Conservation (phyloP, 495 filamentous ascomycete genomes). For the Neurospora tetraspora region DNA sequence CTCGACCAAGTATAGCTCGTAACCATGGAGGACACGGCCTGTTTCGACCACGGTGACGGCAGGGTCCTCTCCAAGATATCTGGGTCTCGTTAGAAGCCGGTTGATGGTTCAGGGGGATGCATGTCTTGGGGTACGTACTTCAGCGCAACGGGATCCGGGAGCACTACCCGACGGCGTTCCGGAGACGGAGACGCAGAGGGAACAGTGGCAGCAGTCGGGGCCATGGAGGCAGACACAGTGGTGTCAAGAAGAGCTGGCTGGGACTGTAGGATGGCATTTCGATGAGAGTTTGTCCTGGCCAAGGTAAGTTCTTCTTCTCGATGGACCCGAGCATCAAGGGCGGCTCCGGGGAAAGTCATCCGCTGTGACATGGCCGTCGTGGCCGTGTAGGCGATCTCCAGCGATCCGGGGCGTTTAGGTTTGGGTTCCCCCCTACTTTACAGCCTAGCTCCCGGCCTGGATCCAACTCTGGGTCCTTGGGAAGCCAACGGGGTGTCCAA, state of each 20-base stretch:
- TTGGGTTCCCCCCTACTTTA: background rate
- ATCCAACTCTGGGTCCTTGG: background rate
- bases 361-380: constrained; percentile 17
- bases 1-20: constrained; percentile 90
- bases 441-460: background rate
- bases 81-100: constrained; percentile 9
- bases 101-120: background rate
- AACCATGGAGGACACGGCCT: constrained; percentile 59
- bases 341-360: constrained; percentile 13
- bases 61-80: constrained; percentile 84
- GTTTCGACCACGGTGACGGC: constrained; percentile 66
- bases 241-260: constrained; percentile 3
- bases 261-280: constrained; percentile 4
- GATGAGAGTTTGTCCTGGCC: constrained; percentile 14
- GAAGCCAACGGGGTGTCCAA: background rate
- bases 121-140: constrained; percentile 24
- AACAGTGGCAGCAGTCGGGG: constrained; percentile 4
- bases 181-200: constrained; percentile 8
- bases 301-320: constrained; percentile 23
- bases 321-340: constrained; percentile 20
- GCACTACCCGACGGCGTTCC: constrained; percentile 45
- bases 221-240: constrained; percentile 3
- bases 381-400: background rate
- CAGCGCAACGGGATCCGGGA: constrained; percentile 66
- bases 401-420: background rate